phyloP scores from a whole-genome alignment of 805 yeast species.

The Yamadazyma olivae region DNA sequence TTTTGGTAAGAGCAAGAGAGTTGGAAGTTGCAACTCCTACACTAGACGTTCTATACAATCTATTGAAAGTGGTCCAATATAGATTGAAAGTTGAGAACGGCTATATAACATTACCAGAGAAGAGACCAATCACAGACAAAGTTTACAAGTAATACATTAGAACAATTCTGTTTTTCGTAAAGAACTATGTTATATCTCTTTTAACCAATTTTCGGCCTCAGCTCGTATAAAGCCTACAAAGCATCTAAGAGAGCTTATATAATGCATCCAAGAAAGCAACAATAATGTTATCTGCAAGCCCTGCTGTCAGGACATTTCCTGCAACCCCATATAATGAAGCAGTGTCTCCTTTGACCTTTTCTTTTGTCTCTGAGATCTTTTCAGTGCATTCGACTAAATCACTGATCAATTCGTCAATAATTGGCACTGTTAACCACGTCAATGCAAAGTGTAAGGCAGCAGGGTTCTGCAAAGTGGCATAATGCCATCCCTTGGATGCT shows the following conservation, averaged over 20 bases:
- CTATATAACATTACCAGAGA: conserved; percentile 6
- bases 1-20: conserved; percentile 32
- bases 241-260: conserved; percentile 45
- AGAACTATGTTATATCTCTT: no score
- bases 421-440: conserved; percentile 64
- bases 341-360: conserved; percentile 48
- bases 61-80: conserved; percentile 61
- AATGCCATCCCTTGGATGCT: conserved; percentile 78
- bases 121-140: conserved; percentile 10
- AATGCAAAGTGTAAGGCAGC: conserved; percentile 89
- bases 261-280: conserved; percentile 79
- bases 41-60: conserved; percentile 52
- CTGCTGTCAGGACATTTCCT: conserved; percentile 79
- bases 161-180: no score
- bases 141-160: conserved; percentile 4
- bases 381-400: conserved; percentile 48
- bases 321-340: conserved; percentile 96
- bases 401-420: conserved; percentile 55
- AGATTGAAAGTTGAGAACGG: conserved; percentile 58
- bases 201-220: no score
- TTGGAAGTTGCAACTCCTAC: conserved; percentile 52
- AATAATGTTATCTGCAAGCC: conserved; percentile 77
- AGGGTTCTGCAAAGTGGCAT: conserved; percentile 83
- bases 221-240: no score
- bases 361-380: conserved; percentile 26